Conservation (phyloP, 768 basidiomycete genomes). For the Baorangia bicolor region DNA sequence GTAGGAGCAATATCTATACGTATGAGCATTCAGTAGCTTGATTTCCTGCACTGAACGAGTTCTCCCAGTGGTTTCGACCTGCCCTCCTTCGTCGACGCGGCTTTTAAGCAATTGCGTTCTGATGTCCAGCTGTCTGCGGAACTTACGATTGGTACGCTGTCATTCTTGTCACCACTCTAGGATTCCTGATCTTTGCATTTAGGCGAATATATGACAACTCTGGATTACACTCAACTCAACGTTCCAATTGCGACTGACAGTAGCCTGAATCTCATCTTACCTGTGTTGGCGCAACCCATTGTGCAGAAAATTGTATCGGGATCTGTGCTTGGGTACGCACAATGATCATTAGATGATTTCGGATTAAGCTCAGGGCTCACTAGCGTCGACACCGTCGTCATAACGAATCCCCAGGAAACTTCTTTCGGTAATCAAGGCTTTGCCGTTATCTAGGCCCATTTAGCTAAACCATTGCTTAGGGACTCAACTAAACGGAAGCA, state of each 20-base stretch:
- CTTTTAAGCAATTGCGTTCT: constrained; percentile 62
- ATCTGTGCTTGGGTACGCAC: constrained; percentile 51
- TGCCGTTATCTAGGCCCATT: background rate
- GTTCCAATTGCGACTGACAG: constrained; percentile 62
- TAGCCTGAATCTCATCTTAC: constrained; percentile 62
- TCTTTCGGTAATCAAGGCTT: constrained; percentile 48
- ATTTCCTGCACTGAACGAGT: background rate
- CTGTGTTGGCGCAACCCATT: constrained; percentile 69
- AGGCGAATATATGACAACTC: constrained; percentile 64
- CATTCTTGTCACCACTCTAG: background rate
- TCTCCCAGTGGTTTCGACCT: constrained; percentile 56
- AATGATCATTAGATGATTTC: background rate
- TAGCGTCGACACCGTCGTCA: constrained; percentile 61
- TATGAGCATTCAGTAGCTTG: constrained; percentile 18
- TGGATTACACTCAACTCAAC: constrained; percentile 56
- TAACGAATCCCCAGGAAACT: constrained; percentile 53
- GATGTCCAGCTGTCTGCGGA: constrained; percentile 57
- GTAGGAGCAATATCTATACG: constrained; percentile 54
- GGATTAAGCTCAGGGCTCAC: background rate
- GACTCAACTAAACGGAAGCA: constrained; percentile 55
- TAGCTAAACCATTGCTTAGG: constrained; percentile 31
- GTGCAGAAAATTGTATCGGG: constrained; percentile 68
- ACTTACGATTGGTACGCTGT: constrained; percentile 52
- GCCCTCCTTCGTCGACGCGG: constrained; percentile 58
- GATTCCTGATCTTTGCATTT: constrained; percentile 6